A percentile compares a stretch with the other conserved stretches of the same genome.
Evolutionary conservation across 2,329 filamentous ascomycete genomes (phyloP).

Genomic region (Trichoderma asperellum): DNA sequence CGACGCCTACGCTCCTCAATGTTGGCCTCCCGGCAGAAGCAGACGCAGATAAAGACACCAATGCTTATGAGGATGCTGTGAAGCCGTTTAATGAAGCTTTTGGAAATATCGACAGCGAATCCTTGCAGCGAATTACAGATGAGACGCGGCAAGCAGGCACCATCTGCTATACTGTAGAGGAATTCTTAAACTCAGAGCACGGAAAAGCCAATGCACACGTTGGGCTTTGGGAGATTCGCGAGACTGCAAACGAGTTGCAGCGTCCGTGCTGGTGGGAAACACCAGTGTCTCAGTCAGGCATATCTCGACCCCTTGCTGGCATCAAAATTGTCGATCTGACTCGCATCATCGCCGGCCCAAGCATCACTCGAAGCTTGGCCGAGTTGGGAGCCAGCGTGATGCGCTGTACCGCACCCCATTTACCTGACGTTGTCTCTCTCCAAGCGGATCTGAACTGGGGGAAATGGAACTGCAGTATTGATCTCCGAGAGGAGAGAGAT

Average conservation of each 20-base stretch:
- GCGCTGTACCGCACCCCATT: conserved; percentile 56
- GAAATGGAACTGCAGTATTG: conserved; percentile 63
- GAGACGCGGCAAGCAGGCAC: conserved; percentile 35
- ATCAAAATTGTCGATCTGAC: conserved; percentile 56
- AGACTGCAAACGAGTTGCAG: conserved; percentile 18
- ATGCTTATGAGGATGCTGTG: conserved; percentile 28
- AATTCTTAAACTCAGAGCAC: conserved; percentile 38
- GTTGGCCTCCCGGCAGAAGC: conserved; percentile 28
- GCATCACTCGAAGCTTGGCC: conserved; percentile 10
- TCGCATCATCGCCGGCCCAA: conserved; percentile 11
- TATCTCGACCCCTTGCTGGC: conserved; percentile 47
- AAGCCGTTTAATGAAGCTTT: conserved; percentile 29
- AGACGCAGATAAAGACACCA: conserved; percentile 29
- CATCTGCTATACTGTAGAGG: conserved; percentile 35
- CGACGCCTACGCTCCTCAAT: conserved; percentile 30
- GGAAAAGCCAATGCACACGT: conserved; percentile 33
- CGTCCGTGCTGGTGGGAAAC: conserved; percentile 28
- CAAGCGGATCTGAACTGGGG: conserved; percentile 54
- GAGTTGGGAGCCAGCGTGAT: conserved; percentile 68
- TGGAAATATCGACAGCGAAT: conserved; percentile 25
- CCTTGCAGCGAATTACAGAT: conserved; percentile 32
- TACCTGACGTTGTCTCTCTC: conserved; percentile 36
- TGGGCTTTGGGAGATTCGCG: conserved; percentile 20
- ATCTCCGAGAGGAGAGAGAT: conserved; percentile 51
- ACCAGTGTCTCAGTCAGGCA: not conserved